Evolutionary conservation across 352 stramenopile genomes (phyloP), one percentile per base, ranked within the genome.

Genomic region (Phytophthora multivora): DNA sequence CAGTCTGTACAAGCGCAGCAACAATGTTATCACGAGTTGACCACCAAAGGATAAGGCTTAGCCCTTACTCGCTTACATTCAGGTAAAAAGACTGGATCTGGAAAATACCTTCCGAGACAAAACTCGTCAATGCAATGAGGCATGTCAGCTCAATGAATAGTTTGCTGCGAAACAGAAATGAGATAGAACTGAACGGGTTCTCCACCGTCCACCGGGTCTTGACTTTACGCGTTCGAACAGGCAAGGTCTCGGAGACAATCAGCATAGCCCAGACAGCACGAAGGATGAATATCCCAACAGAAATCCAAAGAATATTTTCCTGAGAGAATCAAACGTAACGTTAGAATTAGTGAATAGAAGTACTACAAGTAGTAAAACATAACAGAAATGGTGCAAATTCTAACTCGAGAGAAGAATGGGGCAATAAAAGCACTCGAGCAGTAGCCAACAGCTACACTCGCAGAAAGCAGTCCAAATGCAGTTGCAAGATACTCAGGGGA

Each of bases 131-230:
- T 0, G 77, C 65, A 23, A 80, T 76, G 33, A 90, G 88, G 11
- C 53, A 66, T 8, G 79, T 91, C 19, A 94, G 63, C 4, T 77
- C 71, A 30, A 80, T 75, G 36, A 92, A 91, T 26, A 90, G 62
- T 49, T 68, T 60, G 7, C 78, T 80, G 1, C 79, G 74, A 18
- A 77, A 70, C 8, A 91, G 75, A 33, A 90, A 90, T 15, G 69
- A 59, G 57, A 91, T 79, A 19, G 75, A 69, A 12, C 65, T 66
- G 33, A 90, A 65, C 9, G 83, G 80, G 43, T 81, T 89, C 55
- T 82, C 58, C 31, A 82, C 61, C 10, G 60, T 28, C 21, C 63
- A 66, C 13, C 31, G 59, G 4, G 51, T 25, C 30, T 79, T 76
- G 21, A 53, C 64, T 4, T 28, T 58, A 15, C 66, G 68, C 16